Percentiles rank a stretch among this genome's conserved stretches.
phyloP scores from a whole-genome alignment of 2,329 filamentous ascomycete species.

The Sclerotinia nivalis region DNA sequence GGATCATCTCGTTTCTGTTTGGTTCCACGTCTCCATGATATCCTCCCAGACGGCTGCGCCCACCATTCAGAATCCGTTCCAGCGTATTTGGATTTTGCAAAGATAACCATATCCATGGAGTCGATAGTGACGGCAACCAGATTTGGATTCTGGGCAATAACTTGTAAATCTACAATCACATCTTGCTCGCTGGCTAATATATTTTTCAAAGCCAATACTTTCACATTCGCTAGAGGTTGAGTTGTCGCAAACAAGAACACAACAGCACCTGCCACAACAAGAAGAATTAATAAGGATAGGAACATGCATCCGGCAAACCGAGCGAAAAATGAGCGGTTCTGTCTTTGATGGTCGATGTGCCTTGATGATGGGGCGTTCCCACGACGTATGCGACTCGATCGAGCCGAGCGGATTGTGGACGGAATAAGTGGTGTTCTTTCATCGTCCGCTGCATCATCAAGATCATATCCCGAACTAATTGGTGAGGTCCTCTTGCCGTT shows the following conservation, averaged over 20 bases:
- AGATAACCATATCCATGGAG: slow-evolving; percentile 86
- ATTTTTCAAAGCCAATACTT: slow-evolving; percentile 79
- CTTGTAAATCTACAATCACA: slow-evolving; percentile 88
- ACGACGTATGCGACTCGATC: slow-evolving; percentile 57
- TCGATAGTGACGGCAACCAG: slow-evolving; percentile 84
- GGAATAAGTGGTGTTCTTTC: slow-evolving; percentile 80
- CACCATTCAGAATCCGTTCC: slow-evolving; percentile 63
- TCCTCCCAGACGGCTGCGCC: slow-evolving; percentile 44
- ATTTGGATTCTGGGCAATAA: slow-evolving; percentile 89
- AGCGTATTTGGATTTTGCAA: slow-evolving; percentile 89
- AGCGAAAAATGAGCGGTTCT: slow-evolving; percentile 63
- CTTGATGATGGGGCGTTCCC: slow-evolving; percentile 59
- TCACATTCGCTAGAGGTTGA: slow-evolving; percentile 77
- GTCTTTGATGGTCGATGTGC: slow-evolving; percentile 71
- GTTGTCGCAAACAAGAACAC: slow-evolving; percentile 91
- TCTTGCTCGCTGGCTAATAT: slow-evolving; percentile 93
- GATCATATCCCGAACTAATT: slow-evolving; percentile 68
- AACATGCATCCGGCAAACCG: slow-evolving; percentile 85
- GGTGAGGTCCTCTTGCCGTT: slow-evolving; percentile 59
- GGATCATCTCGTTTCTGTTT: slow-evolving; percentile 37
- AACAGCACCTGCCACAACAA: slow-evolving; percentile 81
- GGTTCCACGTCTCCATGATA: slow-evolving; percentile 41
- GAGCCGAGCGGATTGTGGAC: slow-evolving; percentile 59
- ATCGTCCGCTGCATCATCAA: slow-evolving; percentile 83
- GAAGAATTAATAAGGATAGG: slow-evolving; percentile 75